Evolutionary conservation across 2,329 filamentous ascomycete genomes (phyloP).

Genomic region (Helotiales sp.): DNA sequence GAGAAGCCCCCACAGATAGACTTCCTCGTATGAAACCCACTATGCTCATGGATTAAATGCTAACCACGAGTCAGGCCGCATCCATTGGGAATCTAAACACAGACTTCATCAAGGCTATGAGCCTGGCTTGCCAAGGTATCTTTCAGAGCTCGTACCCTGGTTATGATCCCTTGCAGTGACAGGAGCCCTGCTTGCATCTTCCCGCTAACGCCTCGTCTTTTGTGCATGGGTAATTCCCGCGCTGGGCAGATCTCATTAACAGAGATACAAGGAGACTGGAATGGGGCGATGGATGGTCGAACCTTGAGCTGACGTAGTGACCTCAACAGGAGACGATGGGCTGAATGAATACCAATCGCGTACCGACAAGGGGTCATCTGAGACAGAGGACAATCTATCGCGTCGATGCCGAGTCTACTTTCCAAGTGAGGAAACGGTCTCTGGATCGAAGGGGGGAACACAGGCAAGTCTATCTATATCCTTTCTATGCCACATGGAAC

Average conservation of each 20-base stretch:
- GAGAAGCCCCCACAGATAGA: slow-evolving; percentile 64
- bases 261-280: background rate
- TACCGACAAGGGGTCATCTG: slow-evolving; percentile 23
- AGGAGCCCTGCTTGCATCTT: background rate
- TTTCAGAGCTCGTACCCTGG: background rate
- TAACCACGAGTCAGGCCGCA: slow-evolving; percentile 56
- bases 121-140: slow-evolving; percentile 56
- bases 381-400: slow-evolving; percentile 33
- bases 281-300: background rate
- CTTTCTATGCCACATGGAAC: too few relatives aligned
- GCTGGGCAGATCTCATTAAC: background rate
- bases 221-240: background rate
- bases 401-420: slow-evolving; percentile 75
- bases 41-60: slow-evolving; percentile 2
- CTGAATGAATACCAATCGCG: slow-evolving; percentile 43
- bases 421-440: slow-evolving; percentile 71
- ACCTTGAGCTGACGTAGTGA: slow-evolving; percentile 9
- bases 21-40: slow-evolving; percentile 57
- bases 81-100: slow-evolving; percentile 77
- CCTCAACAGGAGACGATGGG: slow-evolving; percentile 45
- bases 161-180: background rate
- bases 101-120: slow-evolving; percentile 61
- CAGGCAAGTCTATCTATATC: slow-evolving; percentile 46
- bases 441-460: slow-evolving; percentile 61
- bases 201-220: background rate